Evolutionary conservation across 257 asterid species (phyloP).

Genomic region (Ajuga chamaepitys): DNA sequence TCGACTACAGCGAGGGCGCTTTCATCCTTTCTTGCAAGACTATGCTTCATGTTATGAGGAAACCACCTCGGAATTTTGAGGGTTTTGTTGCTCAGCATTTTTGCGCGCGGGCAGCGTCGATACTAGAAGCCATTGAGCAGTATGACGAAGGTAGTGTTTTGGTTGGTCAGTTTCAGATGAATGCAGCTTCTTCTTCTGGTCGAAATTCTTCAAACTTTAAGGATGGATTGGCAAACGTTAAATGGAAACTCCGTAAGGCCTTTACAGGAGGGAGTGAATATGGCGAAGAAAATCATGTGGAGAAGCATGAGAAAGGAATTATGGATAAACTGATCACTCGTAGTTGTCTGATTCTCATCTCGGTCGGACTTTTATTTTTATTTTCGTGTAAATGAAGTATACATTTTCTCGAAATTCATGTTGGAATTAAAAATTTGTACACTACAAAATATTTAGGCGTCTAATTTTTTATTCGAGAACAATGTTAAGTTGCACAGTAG

Average conservation of each 20-base stretch:
- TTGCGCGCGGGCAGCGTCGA: slow-evolving; percentile 9
- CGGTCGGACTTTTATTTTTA: no score
- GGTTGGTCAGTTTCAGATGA: slow-evolving; percentile 21
- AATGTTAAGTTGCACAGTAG: no score
- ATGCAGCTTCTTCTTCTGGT: background rate
- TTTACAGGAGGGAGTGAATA: no score
- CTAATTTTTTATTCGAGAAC: no score
- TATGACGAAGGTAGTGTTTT: slow-evolving; percentile 19
- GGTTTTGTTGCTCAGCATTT: slow-evolving; percentile 30
- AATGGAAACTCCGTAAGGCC: slow-evolving; percentile 1
- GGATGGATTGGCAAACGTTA: background rate
- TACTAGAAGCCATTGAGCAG: slow-evolving; percentile 23
- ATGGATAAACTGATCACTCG: no score
- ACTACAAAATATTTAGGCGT: no score
- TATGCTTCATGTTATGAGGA: slow-evolving; percentile 22
- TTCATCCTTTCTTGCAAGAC: slow-evolving; percentile 37
- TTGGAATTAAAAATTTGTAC: no score
- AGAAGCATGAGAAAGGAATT: no score
- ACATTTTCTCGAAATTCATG: no score
- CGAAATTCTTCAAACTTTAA: slow-evolving; percentile 10
- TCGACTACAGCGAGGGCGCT: slow-evolving; percentile 27
- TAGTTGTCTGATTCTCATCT: no score
- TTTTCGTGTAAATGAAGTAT: no score
- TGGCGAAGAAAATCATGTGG: no score
- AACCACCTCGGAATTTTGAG: slow-evolving; percentile 43